A percentile compares a stretch with the other conserved stretches of the same genome.
Conservation (phyloP, 768 basidiomycete species). For the Boletus coccyginus region DNA sequence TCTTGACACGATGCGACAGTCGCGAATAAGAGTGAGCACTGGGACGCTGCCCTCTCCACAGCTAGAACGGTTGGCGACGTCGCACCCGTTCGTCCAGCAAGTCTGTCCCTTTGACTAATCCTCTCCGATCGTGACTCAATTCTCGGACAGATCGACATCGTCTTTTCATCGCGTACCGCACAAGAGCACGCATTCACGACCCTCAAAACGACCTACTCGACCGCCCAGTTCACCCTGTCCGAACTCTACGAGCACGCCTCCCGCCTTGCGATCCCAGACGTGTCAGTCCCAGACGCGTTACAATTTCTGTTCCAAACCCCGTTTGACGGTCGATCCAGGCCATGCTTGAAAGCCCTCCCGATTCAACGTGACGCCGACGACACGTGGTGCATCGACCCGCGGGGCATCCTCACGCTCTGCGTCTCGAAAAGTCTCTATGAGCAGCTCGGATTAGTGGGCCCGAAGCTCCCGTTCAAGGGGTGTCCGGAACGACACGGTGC, state of each 20-base stretch:
- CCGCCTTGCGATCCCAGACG: constrained; percentile 12
- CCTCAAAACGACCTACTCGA: constrained; percentile 45
- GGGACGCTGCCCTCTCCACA: constrained; percentile 27
- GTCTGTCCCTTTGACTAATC: constrained; percentile 28
- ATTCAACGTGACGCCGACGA: constrained; percentile 41
- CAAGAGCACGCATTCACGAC: constrained; percentile 40
- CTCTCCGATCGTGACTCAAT: neutral
- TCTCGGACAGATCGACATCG: constrained; percentile 52
- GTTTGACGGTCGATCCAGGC: constrained; percentile 26
- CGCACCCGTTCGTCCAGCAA: constrained; percentile 55
- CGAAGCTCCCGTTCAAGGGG: constrained; percentile 50
- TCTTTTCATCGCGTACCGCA: constrained; percentile 47
- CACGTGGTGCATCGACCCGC: constrained; percentile 67
- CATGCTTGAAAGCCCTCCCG: constrained; percentile 37
- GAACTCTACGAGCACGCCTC: constrained; percentile 42
- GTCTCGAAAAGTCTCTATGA: constrained; percentile 59
- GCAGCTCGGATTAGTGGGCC: constrained; percentile 57
- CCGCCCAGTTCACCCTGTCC: constrained; percentile 41
- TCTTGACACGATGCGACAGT: constrained; percentile 9
- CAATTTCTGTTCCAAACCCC: neutral
- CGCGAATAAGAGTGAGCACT: constrained; percentile 16
- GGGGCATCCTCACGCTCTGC: constrained; percentile 56
- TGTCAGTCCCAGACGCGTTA: constrained; percentile 9
- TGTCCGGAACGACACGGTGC: constrained; percentile 48
- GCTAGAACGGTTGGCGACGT: constrained; percentile 34